phyloP scores from a whole-genome alignment of 2,329 filamentous ascomycete species.

The Pyrenophora teres region DNA sequence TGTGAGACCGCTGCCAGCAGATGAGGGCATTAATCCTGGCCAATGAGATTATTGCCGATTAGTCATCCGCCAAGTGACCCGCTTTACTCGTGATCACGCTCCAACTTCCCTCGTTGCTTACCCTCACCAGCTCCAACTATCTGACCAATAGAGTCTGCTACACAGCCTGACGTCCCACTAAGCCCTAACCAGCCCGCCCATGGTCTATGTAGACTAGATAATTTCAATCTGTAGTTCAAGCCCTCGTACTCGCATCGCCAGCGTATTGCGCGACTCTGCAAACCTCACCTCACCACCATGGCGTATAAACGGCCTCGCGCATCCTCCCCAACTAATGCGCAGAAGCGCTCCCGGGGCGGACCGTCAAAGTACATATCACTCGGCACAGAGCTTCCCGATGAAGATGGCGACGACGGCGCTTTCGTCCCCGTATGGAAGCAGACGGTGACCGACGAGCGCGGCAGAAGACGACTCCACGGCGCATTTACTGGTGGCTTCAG shows the following conservation, averaged over 20 bases:
- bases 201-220: not conserved
- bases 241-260: not conserved
- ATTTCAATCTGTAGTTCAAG: not conserved
- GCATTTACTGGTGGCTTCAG: conserved; percentile 97
- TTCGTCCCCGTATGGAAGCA: conserved; percentile 98
- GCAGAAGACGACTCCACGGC: conserved; percentile 87
- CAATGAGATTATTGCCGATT: conserved; percentile 5
- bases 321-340: conserved; percentile 44
- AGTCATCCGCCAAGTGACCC: conserved; percentile 1
- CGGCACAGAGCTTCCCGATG: conserved; percentile 80
- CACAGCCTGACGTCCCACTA: not conserved
- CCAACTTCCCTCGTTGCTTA: conserved; percentile 2
- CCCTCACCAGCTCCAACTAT: not conserved
- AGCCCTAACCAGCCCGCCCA: not conserved
- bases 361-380: conserved; percentile 46
- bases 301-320: conserved; percentile 42
- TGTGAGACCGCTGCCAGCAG: not conserved
- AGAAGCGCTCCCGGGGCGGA: conserved; percentile 75
- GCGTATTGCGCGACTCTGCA: not conserved
- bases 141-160: not conserved
- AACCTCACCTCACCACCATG: conserved; percentile 20
- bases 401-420: conserved; percentile 83
- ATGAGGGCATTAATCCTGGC: not conserved
- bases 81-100: conserved; percentile 6
- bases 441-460: conserved; percentile 90